phyloP scores from a whole-genome alignment of 192 early-diverging fungal genomes.

The Pilaira anomala region DNA sequence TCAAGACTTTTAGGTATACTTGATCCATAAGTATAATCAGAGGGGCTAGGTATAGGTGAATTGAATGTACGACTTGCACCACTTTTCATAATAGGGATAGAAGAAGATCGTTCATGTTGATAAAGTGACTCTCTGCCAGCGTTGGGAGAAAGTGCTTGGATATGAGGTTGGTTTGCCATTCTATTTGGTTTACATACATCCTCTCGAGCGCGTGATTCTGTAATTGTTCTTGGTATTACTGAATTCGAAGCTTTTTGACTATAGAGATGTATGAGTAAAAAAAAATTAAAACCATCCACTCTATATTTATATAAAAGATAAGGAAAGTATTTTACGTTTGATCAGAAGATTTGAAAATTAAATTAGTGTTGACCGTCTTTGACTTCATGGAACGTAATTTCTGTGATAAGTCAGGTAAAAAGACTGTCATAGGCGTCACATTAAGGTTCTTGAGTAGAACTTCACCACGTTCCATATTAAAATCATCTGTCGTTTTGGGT shows the following conservation, averaged over 20 bases:
- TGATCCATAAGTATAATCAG: constrained; percentile 14
- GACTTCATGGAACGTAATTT: constrained; percentile 10
- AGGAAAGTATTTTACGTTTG: not conserved
- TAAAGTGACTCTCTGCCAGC: not conserved
- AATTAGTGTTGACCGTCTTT: not conserved
- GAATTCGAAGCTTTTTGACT: not conserved
- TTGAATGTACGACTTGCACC: too few species aligned
- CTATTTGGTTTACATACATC: constrained; percentile 14
- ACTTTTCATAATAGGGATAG: constrained; percentile 7
- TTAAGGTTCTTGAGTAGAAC: constrained; percentile 58
- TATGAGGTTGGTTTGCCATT: constrained; percentile 22
- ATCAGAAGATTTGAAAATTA: not conserved
- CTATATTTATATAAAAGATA: not conserved
- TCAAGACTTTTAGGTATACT: constrained; percentile 16
- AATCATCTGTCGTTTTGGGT: constrained; percentile 26
- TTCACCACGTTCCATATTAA: constrained; percentile 25
- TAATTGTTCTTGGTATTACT: not conserved
- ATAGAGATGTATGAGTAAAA: too few species aligned
- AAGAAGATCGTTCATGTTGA: constrained; percentile 2
- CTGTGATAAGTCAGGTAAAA: constrained; percentile 43
- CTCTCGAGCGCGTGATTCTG: not conserved
- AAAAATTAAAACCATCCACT: too few species aligned
- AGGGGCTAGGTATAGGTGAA: constrained; percentile 21
- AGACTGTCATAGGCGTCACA: constrained; percentile 66
- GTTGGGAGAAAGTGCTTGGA: constrained; percentile 10